Base-by-base conservation (phyloP, 169 alveolate genomes). In the Plasmodium gaboni region DNA sequence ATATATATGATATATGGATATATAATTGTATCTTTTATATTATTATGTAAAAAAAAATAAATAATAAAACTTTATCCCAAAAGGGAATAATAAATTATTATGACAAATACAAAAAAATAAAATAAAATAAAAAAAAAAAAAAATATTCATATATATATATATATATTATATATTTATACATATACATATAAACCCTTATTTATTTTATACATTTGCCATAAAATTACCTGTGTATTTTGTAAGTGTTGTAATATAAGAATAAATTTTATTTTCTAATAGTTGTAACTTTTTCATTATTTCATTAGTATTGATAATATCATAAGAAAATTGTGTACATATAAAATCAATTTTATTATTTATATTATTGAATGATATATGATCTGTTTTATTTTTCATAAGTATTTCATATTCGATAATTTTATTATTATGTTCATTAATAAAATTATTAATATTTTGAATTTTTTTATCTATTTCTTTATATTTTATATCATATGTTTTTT, bases 271-370 rank as follows among this genome's bases (percentile, higher is more conserved):
- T 57, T 83, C 91, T 53, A 83, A 9, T 7, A 83, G 68, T 68
- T 83, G 91, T 28, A 83, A 13, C 32, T 83, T 83, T 57, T 83
- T 83, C 91, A 83, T 83, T 19, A 83, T 71, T 5, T 83, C 91
- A 48, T 83, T 57, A 10, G 91, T 68, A 44, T 83, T 83, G 46
- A 38, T 38, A 6, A 83, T 38, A 28, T 83, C 91, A 38, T 83
- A 83, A 60, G 42, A 55, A 68, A 83, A 69, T 17, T 83, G 91
- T 8, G 73, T 53, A 38, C 91, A 83, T 2, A 83, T 68, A 71
- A 38, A 83, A 28, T 83, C 91, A 38, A 83, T 83, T 67, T 83
- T 83, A 28, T 71, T 68, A 28, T 71, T 83, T 22, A 83, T 83
- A n/a, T 83, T 83, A 0, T 12, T 38, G 63, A 83, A 83, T 15